Evolutionary conservation across 2,329 filamentous ascomycete species (phyloP), one percentile per base, ranked within the genome.

Genomic region (Bipolaris gigantea): DNA sequence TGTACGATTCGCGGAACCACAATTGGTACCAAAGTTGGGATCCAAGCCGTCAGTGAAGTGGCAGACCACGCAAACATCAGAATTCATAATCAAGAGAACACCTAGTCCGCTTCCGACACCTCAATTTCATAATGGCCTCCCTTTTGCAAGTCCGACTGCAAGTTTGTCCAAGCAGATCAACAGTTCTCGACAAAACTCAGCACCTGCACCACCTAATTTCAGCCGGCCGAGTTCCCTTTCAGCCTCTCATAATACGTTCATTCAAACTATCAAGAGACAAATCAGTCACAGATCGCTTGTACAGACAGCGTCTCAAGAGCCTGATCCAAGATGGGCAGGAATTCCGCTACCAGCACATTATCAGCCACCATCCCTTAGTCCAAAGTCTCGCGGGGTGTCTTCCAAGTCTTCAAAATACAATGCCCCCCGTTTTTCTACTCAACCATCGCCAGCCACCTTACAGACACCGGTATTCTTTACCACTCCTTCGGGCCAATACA

Each of bases 1-100:
- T 11, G 68, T 71, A 35, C 60, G 63, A 21, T 71, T 71, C 27
- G 49, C 59, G 18, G 60, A 68, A 11, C 60, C 64, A 48, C 60
- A 65, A 35, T 55, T 53, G 9, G 23, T 55, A 16, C 51, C 55
- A 23, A 58, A 44, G 21, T 45, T 49, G 36, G 48, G 56, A 5
- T 48, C 44, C 25, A 47, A 48, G 44, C 44, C 52, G 27, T 42
- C 6, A 16, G 23, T 47, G 32, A 48, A 42, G 30, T 50, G 48
- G 5, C 56, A 36, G 13, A 53, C 21, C 33, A 27, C 49, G n/a
- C 45, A 48, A 32, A 48, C 40, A 45, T 34, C 34, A 36, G 48
- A 45, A 40, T 50, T 41, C 21, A 25, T 36, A 32, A 57, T 42
- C 23, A 55, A 57, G 27, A 55, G 33, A 32, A 43, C 50, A 23